phyloP scores from a whole-genome alignment of 164 flowering plant species.

The Annona cherimola region DNA sequence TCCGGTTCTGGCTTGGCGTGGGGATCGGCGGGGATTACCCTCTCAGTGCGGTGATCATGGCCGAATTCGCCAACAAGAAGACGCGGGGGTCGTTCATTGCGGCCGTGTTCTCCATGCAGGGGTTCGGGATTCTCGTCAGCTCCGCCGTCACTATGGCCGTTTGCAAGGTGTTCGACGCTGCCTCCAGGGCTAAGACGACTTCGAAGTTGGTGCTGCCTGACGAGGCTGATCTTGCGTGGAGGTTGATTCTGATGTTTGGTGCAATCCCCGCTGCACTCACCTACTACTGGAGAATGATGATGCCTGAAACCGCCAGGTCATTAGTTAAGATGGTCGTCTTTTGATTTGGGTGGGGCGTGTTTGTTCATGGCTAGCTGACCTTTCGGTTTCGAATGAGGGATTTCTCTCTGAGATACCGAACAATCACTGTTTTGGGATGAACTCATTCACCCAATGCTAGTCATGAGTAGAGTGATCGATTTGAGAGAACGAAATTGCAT shows the following conservation, averaged over 20 bases:
- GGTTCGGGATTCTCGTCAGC: constrained; percentile 54
- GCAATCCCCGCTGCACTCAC: constrained; percentile 25
- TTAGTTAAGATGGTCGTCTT: neutral
- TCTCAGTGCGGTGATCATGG: constrained; percentile 24
- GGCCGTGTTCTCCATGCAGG: constrained; percentile 52
- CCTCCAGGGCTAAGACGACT: neutral
- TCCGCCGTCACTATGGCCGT: constrained; percentile 45
- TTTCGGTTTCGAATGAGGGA: no score
- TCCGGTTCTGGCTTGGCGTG: constrained; percentile 25
- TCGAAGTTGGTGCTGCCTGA: constrained; percentile 5
- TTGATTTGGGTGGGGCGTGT: neutral
- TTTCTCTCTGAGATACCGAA: no score
- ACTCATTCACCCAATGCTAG: no score
- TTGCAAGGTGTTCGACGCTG: constrained; percentile 19
- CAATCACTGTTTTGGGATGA: no score
- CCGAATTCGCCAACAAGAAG: constrained; percentile 24
- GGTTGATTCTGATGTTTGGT: constrained; percentile 30
- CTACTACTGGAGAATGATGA: constrained; percentile 57
- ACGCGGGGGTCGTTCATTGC: constrained; percentile 30
- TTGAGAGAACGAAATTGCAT: no score
- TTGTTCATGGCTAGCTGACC: neutral
- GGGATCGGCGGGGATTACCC: constrained; percentile 31
- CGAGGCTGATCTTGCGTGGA: constrained; percentile 48
- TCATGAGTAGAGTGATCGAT: no score
- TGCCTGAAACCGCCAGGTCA: constrained; percentile 80